phyloP scores from a whole-genome alignment of 495 filamentous ascomycete genomes.

The Neurospora cerealis region DNA sequence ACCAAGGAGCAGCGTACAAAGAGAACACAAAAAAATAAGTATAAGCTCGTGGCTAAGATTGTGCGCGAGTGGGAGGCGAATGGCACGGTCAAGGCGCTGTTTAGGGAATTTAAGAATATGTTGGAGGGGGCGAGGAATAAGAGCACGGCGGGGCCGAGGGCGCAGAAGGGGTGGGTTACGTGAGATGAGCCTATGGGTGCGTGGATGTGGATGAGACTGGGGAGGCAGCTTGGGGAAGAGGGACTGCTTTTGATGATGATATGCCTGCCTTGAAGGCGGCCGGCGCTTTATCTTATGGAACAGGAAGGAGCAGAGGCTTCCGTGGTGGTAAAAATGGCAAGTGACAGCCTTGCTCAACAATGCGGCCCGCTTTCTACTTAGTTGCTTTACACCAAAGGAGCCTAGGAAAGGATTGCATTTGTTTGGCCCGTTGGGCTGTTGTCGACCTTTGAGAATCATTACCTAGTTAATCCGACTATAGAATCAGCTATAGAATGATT shows the following conservation, averaged over 20 bases:
- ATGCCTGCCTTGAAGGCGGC: background rate
- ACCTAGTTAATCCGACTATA: background rate
- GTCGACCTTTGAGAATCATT: background rate
- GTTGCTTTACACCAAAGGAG: background rate
- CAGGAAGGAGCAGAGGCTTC: background rate
- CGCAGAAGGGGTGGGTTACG: background rate
- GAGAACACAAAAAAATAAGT: conserved; percentile 37
- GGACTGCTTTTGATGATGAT: background rate
- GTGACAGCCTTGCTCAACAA: background rate
- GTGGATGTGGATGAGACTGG: background rate
- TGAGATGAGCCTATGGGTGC: background rate
- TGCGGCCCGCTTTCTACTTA: background rate
- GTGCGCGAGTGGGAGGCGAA: conserved; percentile 23
- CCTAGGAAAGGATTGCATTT: background rate
- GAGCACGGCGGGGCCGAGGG: conserved; percentile 12
- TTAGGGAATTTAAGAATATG: conserved; percentile 23
- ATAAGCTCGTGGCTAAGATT: conserved; percentile 41
- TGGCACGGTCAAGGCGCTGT: conserved; percentile 20
- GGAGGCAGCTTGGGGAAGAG: background rate
- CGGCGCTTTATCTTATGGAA: background rate
- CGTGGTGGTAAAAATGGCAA: background rate
- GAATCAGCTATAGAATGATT: background rate
- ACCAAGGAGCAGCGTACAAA: conserved; percentile 34
- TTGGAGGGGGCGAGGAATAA: conserved; percentile 28
- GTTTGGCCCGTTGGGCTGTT: background rate